Conservation (phyloP, 352 stramenopile species). For the Pythium grandisporangium region DNA sequence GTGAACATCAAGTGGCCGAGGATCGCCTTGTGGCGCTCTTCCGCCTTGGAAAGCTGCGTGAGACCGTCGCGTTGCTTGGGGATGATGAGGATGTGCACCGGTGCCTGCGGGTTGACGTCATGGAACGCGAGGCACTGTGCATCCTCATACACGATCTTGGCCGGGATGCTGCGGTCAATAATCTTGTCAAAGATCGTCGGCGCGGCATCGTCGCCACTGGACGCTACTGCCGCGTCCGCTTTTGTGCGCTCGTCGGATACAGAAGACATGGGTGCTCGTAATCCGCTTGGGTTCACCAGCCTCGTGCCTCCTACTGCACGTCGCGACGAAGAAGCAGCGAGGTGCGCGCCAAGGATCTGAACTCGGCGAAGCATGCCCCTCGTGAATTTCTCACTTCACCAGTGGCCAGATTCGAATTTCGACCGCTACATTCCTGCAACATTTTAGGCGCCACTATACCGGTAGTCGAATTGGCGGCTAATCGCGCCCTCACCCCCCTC, state of each 20-base stretch:
- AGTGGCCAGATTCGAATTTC: too few relatives aligned
- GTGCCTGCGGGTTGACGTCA: conserved; percentile 94
- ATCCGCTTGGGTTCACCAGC: too few relatives aligned
- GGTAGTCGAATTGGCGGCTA: too few relatives aligned
- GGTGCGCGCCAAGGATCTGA: conserved; percentile 8
- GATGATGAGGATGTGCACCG: conserved; percentile 96
- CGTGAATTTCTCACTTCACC: too few relatives aligned
- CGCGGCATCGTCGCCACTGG: conserved; percentile 33
- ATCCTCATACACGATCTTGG: conserved; percentile 95
- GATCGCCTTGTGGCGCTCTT: conserved; percentile 90
- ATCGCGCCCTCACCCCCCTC: too few relatives aligned
- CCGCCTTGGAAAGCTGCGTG: conserved; percentile 83
- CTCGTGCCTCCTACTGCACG: too few relatives aligned
- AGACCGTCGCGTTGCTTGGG: conserved; percentile 92
- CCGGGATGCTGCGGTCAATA: conserved; percentile 89
- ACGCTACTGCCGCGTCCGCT: conserved; percentile 33
- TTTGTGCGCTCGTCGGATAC: conserved; percentile 42
- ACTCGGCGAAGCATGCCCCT: conserved; percentile 14
- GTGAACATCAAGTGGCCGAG: conserved; percentile 92
- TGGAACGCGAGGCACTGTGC: conserved; percentile 96
- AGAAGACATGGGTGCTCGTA: conserved; percentile 25
- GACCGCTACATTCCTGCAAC: too few relatives aligned
- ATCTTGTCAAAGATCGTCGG: conserved; percentile 99
- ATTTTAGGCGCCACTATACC: too few relatives aligned
- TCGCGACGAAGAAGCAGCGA: conserved; percentile 4